Evolutionary conservation across 208 protist species (phyloP).

Genomic region (Trypanosoma mega): DNA sequence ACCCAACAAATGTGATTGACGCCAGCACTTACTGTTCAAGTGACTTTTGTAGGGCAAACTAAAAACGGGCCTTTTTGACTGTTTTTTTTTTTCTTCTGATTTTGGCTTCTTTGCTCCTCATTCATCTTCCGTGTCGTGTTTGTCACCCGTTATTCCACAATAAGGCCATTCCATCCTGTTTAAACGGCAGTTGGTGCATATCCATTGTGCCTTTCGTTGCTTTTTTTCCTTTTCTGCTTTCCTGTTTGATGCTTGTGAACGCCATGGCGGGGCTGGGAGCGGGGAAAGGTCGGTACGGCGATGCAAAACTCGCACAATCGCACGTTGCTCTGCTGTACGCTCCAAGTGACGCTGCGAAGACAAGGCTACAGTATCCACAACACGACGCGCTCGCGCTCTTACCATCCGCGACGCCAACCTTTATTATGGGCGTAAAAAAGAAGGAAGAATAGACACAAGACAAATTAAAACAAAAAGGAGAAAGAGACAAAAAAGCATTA

Average conservation of each 20-base stretch:
- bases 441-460: slow-evolving; percentile 2
- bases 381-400: not conserved
- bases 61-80: no score
- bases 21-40: no score
- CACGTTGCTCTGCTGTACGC: not conserved
- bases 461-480: slow-evolving; percentile 5
- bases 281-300: not conserved
- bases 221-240: not conserved
- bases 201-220: slow-evolving; percentile 17
- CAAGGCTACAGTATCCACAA: not conserved
- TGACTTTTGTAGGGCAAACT: no score
- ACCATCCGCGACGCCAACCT: not conserved
- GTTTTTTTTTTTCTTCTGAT: no score
- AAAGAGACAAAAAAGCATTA: slow-evolving; percentile 7
- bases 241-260: not conserved
- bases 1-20: no score
- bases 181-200: slow-evolving; percentile 48
- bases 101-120: no score
- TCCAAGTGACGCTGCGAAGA: not conserved
- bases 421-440: slow-evolving; percentile 11
- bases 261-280: not conserved
- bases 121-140: slow-evolving; percentile 20
- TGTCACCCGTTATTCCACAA: slow-evolving; percentile 54
- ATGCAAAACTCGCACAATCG: slow-evolving; percentile 9
- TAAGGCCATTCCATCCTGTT: slow-evolving; percentile 56